These are phyloP conservation scores for Protomyces lactucae-debilis DNA, from an alignment of 1,139 yeast genomes.

Conservation along the genomic window DNA sequence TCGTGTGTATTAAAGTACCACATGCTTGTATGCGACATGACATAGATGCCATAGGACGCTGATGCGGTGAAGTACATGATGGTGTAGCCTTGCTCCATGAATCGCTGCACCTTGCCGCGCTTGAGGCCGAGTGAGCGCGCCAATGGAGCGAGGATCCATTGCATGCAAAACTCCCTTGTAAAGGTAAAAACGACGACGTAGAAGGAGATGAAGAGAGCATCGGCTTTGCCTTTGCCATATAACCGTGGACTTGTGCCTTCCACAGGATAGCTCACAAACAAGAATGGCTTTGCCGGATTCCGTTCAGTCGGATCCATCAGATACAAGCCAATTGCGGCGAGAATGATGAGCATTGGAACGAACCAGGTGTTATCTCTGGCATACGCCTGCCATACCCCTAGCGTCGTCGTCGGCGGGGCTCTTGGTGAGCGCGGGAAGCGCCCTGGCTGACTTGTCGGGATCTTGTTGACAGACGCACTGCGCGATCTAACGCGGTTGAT, in stretches of 20 bases:
- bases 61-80: constrained; percentile 72
- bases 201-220: constrained; percentile 70
- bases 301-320: constrained; percentile 1
- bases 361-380: constrained; percentile 20
- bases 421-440: constrained; percentile 9
- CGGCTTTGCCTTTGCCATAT: constrained; percentile 85
- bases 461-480: constrained; percentile 21
- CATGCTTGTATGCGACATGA: constrained; percentile 69
- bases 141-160: constrained; percentile 66
- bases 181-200: constrained; percentile 86
- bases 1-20: constrained; percentile 86
- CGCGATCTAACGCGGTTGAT: constrained; percentile 14
- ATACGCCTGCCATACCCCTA: constrained; percentile 10
- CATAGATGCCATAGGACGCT: constrained; percentile 71
- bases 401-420: neutral
- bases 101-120: constrained; percentile 52
- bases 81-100: constrained; percentile 89
- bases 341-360: constrained; percentile 13
- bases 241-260: constrained; percentile 33
- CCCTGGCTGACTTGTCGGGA: constrained; percentile 22
- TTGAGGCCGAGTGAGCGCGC: constrained; percentile 46
- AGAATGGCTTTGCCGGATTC: constrained; percentile 16
- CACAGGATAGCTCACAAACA: constrained; percentile 29
- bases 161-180: constrained; percentile 86
- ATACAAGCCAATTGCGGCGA: constrained; percentile 9